Evolutionary conservation across 2,329 filamentous ascomycete genomes (phyloP).

Genomic region (Exserohilum rostratum): DNA sequence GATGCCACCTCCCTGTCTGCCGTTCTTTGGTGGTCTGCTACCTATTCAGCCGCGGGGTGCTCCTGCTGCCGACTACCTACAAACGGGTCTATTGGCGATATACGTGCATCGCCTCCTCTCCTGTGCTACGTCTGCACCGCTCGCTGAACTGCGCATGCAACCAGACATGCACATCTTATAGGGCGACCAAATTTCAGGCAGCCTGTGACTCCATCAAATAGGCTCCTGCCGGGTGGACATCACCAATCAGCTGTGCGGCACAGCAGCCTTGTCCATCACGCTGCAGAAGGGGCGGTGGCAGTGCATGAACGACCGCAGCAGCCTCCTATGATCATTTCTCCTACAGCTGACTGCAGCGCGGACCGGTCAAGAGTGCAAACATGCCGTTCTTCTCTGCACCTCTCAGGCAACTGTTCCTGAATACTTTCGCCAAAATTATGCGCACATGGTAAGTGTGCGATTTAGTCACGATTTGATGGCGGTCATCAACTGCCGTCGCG

Average conservation of each 20-base stretch:
- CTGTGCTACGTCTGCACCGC: neutral
- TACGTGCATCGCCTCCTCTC: neutral
- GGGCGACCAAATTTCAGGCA: neutral
- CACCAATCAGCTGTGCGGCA: conserved; percentile 9
- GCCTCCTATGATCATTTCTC: neutral
- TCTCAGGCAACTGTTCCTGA: conserved; percentile 23
- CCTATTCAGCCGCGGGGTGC: too few relatives aligned
- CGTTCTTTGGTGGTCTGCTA: neutral
- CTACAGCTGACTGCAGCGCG: conserved; percentile 26
- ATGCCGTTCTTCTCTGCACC: conserved; percentile 14
- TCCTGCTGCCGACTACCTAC: too few relatives aligned
- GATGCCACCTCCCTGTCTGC: neutral
- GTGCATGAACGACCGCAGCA: conserved; percentile 17
- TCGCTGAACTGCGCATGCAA: neutral
- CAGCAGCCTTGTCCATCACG: conserved; percentile 13
- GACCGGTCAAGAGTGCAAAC: conserved; percentile 22
- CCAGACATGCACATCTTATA: neutral
- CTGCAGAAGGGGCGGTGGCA: conserved; percentile 17
- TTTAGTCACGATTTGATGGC: neutral
- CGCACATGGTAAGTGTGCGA: conserved; percentile 27
- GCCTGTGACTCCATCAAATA: neutral
- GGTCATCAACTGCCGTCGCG: neutral
- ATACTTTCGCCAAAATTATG: conserved; percentile 6
- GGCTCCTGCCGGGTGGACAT: conserved; percentile 3
- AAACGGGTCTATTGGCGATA: too few relatives aligned